phyloP scores from a whole-genome alignment of 2,329 filamentous ascomycete genomes.

The Tetracladium maxilliforme region DNA sequence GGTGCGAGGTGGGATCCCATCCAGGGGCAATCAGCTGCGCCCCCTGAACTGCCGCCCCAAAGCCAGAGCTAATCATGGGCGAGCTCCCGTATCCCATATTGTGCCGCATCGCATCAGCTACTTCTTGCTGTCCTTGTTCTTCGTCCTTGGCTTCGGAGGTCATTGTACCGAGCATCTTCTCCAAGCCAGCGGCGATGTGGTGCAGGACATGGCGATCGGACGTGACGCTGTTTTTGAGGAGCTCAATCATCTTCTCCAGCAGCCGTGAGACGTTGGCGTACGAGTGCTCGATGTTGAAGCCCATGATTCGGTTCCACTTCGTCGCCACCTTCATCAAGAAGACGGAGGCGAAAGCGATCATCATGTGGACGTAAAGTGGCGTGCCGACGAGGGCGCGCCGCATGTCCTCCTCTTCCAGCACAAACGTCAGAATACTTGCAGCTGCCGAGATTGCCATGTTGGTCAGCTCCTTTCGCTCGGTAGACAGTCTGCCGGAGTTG shows the following conservation, averaged over 20 bases:
- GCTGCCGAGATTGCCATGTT: constrained; percentile 10
- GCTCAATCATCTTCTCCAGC: constrained; percentile 14
- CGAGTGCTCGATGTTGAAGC: constrained; percentile 17
- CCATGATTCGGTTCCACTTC: constrained; percentile 16
- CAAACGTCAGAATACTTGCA: constrained; percentile 13
- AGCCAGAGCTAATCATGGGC: too few relatives aligned
- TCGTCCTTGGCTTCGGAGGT: constrained; percentile 1
- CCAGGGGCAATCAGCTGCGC: too few relatives aligned
- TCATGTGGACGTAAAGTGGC: constrained; percentile 19
- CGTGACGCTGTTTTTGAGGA: constrained; percentile 14
- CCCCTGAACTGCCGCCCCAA: too few relatives aligned
- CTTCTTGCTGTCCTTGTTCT: not conserved
- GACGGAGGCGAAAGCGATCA: constrained; percentile 19
- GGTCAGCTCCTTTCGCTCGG: constrained; percentile 5
- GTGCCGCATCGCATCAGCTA: constrained; percentile 1
- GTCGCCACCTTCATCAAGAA: constrained; percentile 20
- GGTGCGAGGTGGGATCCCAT: too few relatives aligned
- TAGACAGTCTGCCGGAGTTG: constrained; percentile 4
- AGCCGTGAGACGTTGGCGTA: constrained; percentile 15
- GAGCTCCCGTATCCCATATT: too few relatives aligned
- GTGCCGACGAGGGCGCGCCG: constrained; percentile 15
- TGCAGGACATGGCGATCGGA: constrained; percentile 19
- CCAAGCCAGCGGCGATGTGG: constrained; percentile 19
- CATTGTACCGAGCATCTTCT: constrained; percentile 15
- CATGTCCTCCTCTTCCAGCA: constrained; percentile 17